Evolutionary conservation across 2,329 filamentous ascomycete species (phyloP).

Genomic region (Colletotrichum australisinense): DNA sequence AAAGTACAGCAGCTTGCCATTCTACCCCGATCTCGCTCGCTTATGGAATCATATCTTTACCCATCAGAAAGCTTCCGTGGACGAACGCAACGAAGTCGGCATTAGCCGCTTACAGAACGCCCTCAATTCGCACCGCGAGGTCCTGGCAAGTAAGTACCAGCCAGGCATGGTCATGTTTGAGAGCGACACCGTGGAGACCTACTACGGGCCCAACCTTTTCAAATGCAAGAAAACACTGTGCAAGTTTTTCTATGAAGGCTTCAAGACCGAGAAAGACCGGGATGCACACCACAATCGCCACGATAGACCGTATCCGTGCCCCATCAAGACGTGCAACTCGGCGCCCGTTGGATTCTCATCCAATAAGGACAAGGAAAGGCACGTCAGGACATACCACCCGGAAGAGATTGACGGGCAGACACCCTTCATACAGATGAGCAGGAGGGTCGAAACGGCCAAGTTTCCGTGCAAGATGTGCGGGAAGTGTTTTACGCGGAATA

Average conservation of each 20-base stretch:
- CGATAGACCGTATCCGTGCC: conserved; percentile 52
- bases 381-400: conserved; percentile 43
- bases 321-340: conserved; percentile 45
- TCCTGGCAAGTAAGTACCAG: conserved; percentile 41
- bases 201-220: conserved; percentile 52
- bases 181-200: conserved; percentile 35
- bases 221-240: conserved; percentile 56
- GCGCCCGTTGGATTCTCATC: conserved; percentile 51
- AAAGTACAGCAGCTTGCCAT: conserved; percentile 31
- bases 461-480: conserved; percentile 48
- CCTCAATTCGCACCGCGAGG: conserved; percentile 43
- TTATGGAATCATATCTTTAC: conserved; percentile 39
- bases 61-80: conserved; percentile 36
- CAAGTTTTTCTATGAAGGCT: conserved; percentile 55
- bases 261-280: conserved; percentile 42
- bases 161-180: not conserved
- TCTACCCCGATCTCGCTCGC: conserved; percentile 33
- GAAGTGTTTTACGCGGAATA: conserved; percentile 51
- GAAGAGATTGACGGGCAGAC: conserved; percentile 37
- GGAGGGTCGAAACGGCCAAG: conserved; percentile 36
- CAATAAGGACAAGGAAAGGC: conserved; percentile 51
- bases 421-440: conserved; percentile 37
- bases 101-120: conserved; percentile 41
- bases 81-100: conserved; percentile 44
- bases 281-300: conserved; percentile 53